phyloP scores from a whole-genome alignment of 2,329 filamentous ascomycete species.

The Exophiala alcalophila region DNA sequence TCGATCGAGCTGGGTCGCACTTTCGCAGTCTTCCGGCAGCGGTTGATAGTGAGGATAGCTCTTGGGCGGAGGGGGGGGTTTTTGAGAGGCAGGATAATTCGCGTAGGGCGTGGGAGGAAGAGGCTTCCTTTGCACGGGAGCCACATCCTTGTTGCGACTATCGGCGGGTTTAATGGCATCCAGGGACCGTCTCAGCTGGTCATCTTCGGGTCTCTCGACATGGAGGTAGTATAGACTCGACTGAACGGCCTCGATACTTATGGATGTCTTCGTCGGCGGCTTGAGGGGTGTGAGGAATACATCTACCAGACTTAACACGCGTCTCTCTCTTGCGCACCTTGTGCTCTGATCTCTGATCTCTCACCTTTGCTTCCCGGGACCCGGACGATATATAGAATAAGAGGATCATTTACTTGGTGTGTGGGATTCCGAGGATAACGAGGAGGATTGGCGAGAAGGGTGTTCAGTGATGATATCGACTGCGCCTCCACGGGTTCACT shows the following conservation, averaged over 20 bases:
- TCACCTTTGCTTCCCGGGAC: constrained; percentile 87
- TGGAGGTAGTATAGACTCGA: constrained; percentile 91
- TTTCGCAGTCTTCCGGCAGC: constrained; percentile 6
- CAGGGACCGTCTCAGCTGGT: constrained; percentile 40
- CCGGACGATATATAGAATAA: constrained; percentile 86
- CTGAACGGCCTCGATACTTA: constrained; percentile 81
- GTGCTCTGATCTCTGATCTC: constrained; percentile 10
- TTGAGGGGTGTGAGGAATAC: constrained; percentile 89
- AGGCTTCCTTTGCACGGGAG: constrained; percentile 30
- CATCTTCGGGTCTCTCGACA: constrained; percentile 63
- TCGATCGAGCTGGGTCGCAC: constrained; percentile 22
- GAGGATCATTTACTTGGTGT: constrained; percentile 63
- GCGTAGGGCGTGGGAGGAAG: constrained; percentile 24
- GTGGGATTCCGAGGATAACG: constrained; percentile 76
- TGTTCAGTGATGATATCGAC: constrained; percentile 75
- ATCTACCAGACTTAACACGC: constrained; percentile 53
- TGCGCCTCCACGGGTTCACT: constrained; percentile 64
- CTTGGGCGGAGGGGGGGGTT: constrained; percentile 26
- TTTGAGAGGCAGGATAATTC: constrained; percentile 25
- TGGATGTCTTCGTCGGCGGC: constrained; percentile 75
- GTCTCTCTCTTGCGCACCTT: constrained; percentile 15
- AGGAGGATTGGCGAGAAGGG: constrained; percentile 81
- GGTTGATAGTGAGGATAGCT: constrained; percentile 28
- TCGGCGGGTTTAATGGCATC: constrained; percentile 35
- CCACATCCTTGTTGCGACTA: constrained; percentile 7